Percentiles rank a stretch among this genome's conserved stretches.
phyloP scores from a whole-genome alignment of 2,329 filamentous ascomycete genomes.

The Penicillium sp. region DNA sequence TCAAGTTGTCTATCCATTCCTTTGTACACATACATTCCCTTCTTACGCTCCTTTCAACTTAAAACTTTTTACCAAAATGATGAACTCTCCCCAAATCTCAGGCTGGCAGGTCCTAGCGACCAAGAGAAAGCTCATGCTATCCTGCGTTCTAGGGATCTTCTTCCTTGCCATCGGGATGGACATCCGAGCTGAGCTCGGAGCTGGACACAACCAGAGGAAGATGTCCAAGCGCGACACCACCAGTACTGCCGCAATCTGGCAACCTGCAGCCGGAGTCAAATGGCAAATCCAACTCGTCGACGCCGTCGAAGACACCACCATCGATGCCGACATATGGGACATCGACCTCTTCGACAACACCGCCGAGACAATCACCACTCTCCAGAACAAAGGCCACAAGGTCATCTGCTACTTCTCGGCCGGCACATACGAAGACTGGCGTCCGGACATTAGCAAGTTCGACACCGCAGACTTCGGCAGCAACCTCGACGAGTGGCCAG shows the following conservation, averaged over 20 bases:
- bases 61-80: background rate
- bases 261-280: conserved; percentile 52
- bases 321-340: conserved; percentile 60
- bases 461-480: conserved; percentile 57
- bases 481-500: conserved; percentile 62
- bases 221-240: conserved; percentile 2
- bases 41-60: conserved; percentile 1
- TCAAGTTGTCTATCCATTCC: conserved; percentile 11
- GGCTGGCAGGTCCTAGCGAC: conserved; percentile 5
- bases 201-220: background rate
- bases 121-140: background rate
- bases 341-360: conserved; percentile 60
- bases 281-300: conserved; percentile 64
- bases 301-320: conserved; percentile 43
- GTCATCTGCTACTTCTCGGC: conserved; percentile 76
- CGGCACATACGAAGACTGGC: conserved; percentile 65
- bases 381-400: conserved; percentile 56
- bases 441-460: conserved; percentile 60
- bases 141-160: conserved; percentile 1
- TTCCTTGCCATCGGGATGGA: conserved; percentile 5
- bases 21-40: conserved; percentile 5
- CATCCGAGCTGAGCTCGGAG: background rate
- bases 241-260: conserved; percentile 43
- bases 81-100: background rate
- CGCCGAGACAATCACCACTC: conserved; percentile 46